phyloP scores from a whole-genome alignment of 352 stramenopile species.

The Phytopythium aichiense region DNA sequence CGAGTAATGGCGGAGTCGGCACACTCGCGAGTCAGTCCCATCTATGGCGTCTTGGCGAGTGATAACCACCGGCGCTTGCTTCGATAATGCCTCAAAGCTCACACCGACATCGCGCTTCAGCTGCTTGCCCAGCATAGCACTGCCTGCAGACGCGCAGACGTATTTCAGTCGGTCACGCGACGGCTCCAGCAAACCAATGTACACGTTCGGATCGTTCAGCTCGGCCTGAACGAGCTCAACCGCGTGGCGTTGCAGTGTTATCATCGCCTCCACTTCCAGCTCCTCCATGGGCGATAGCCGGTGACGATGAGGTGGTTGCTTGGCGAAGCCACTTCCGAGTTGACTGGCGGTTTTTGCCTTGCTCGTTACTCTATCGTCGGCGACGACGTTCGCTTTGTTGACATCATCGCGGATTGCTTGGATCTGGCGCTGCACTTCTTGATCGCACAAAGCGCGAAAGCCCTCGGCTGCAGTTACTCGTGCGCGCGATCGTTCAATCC shows the following conservation, averaged over 20 bases:
- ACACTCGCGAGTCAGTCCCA: neutral
- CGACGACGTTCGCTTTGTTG: neutral
- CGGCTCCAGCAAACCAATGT: constrained; percentile 62
- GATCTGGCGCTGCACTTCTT: constrained; percentile 10
- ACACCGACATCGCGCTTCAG: constrained; percentile 53
- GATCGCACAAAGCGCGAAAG: constrained; percentile 27
- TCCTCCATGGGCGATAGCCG: constrained; percentile 33
- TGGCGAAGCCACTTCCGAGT: neutral
- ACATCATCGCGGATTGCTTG: neutral
- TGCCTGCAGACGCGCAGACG: constrained; percentile 44
- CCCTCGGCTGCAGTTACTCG: constrained; percentile 23
- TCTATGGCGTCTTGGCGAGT: constrained; percentile 14
- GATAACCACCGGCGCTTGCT: constrained; percentile 37
- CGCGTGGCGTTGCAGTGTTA: constrained; percentile 25
- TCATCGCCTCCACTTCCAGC: constrained; percentile 30
- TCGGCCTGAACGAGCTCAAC: constrained; percentile 31
- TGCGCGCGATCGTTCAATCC: constrained; percentile 37
- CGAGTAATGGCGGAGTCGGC: constrained; percentile 36
- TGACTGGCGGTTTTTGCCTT: neutral
- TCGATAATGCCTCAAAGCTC: constrained; percentile 44
- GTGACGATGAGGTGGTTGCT: neutral
- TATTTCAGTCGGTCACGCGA: constrained; percentile 37
- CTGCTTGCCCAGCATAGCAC: constrained; percentile 57
- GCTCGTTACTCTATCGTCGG: neutral
- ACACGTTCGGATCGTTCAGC: constrained; percentile 42